phyloP scores from a whole-genome alignment of 2,329 filamentous ascomycete species.

The Aspergillus tanneri region DNA sequence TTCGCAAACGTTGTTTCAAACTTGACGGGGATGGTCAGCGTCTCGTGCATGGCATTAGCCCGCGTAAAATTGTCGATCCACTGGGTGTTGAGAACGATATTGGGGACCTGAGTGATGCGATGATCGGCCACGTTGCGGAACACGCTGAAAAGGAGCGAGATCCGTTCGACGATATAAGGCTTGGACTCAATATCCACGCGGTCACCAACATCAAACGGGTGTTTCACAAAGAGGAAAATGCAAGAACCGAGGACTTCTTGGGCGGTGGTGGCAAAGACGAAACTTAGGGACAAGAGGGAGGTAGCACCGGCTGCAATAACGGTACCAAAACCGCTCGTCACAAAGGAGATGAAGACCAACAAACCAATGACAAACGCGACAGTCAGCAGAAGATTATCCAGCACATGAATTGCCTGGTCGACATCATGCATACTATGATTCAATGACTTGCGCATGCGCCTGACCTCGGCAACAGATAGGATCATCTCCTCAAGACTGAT shows the following conservation, averaged over 20 bases:
- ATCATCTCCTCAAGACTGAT: conserved; percentile 96
- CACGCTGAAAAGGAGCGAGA: conserved; percentile 88
- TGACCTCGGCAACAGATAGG: conserved; percentile 78
- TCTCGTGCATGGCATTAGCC: conserved; percentile 87
- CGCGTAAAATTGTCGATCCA: conserved; percentile 95
- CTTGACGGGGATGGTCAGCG: conserved; percentile 73
- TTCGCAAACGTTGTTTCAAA: conserved; percentile 90
- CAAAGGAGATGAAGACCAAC: conserved; percentile 86
- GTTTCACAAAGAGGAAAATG: conserved; percentile 98
- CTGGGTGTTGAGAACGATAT: conserved; percentile 85
- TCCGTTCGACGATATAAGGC: conserved; percentile 82
- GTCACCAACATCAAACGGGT: conserved; percentile 94
- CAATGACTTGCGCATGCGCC: conserved; percentile 83
- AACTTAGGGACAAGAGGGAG: conserved; percentile 89
- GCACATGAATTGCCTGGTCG: conserved; percentile 85
- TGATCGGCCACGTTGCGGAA: conserved; percentile 81
- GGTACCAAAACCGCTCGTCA: conserved; percentile 80
- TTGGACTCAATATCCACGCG: conserved; percentile 74
- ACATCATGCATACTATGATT: conserved; percentile 96
- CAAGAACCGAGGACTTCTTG: conserved; percentile 97
- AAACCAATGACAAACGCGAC: conserved; percentile 78
- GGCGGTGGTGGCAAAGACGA: conserved; percentile 87
- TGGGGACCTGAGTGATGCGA: conserved; percentile 80
- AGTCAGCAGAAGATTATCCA: conserved; percentile 80
- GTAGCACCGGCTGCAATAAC: conserved; percentile 89